phyloP scores from a whole-genome alignment of 352 stramenopile species.

The Pythium periplocum region DNA sequence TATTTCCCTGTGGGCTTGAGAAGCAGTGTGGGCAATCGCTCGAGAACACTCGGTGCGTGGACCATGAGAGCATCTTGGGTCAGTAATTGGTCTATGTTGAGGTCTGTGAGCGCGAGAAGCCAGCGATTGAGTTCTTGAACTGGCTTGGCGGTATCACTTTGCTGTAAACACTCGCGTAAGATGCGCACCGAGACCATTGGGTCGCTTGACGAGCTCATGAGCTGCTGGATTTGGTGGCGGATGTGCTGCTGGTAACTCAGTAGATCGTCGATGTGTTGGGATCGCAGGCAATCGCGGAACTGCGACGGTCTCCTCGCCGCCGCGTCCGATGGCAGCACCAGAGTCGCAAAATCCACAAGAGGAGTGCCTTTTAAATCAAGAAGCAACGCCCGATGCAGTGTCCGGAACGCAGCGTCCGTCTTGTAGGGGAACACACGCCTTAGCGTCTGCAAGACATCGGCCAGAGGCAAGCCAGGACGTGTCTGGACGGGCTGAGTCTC shows the following conservation, averaged over 20 bases:
- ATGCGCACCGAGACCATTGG: constrained; percentile 44
- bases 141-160: constrained; percentile 42
- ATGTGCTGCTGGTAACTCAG: constrained; percentile 40
- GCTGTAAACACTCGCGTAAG: constrained; percentile 36
- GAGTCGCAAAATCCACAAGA: constrained; percentile 36
- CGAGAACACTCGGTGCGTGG: constrained; percentile 32
- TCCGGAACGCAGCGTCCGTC: constrained; percentile 28
- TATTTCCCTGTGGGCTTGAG: constrained; percentile 39
- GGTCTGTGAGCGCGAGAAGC: constrained; percentile 23
- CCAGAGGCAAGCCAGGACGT: constrained; percentile 26
- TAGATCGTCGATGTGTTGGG: constrained; percentile 61
- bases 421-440: constrained; percentile 63
- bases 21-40: constrained; percentile 36
- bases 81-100: constrained; percentile 45
- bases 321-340: constrained; percentile 26
- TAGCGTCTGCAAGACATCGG: constrained; percentile 40
- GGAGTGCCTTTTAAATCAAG: constrained; percentile 29
- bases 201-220: constrained; percentile 3
- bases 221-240: constrained; percentile 25
- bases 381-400: constrained; percentile 40
- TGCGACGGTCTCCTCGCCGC: constrained; percentile 4
- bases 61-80: constrained; percentile 58
- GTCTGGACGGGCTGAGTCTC: constrained; percentile 28
- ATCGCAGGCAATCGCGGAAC: constrained; percentile 34
- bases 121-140: constrained; percentile 46